Conservation (phyloP, 2,329 filamentous ascomycete species). For the Calonectria montana region DNA sequence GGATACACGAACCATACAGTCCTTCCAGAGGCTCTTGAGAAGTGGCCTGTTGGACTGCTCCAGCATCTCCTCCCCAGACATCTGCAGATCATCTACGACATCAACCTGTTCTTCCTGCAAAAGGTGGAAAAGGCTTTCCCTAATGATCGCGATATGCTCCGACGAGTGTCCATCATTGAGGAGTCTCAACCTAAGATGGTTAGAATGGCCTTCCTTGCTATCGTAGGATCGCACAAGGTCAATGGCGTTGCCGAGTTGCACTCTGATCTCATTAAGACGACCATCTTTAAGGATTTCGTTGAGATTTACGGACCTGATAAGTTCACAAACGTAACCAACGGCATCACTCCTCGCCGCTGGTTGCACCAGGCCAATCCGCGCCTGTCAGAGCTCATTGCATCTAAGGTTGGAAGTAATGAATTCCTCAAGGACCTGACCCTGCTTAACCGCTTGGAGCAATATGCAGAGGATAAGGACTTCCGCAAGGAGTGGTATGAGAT, state of each 20-base stretch:
- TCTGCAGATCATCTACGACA: conserved; percentile 97
- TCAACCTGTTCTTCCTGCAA: conserved; percentile 95
- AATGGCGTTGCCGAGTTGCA: conserved; percentile 98
- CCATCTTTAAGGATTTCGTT: conserved; percentile 99
- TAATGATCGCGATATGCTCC: conserved; percentile 85
- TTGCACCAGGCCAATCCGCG: conserved; percentile 96
- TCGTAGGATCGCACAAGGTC: conserved; percentile 98
- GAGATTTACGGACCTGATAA: conserved; percentile 95
- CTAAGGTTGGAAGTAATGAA: conserved; percentile 83
- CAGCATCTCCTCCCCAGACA: conserved; percentile 95
- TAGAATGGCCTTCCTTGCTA: conserved; percentile 94
- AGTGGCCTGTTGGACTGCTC: conserved; percentile 94
- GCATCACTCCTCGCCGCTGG: conserved; percentile 96
- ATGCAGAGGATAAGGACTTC: conserved; percentile 87
- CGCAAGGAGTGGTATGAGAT: conserved; percentile 96
- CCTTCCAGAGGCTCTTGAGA: conserved; percentile 95
- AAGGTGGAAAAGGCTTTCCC: conserved; percentile 91
- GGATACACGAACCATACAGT: conserved; percentile 99
- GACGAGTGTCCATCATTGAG: conserved; percentile 95
- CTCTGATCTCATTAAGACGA: conserved; percentile 97
- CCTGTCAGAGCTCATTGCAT: conserved; percentile 90
- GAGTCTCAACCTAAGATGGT: conserved; percentile 98
- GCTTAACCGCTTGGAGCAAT: conserved; percentile 87
- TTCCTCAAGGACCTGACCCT: conserved; percentile 93
- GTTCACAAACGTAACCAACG: conserved; percentile 98